Percentiles rank a stretch among this genome's conserved stretches.
phyloP scores from a whole-genome alignment of 306 rosid genomes.

The Cicer bijugum region DNA sequence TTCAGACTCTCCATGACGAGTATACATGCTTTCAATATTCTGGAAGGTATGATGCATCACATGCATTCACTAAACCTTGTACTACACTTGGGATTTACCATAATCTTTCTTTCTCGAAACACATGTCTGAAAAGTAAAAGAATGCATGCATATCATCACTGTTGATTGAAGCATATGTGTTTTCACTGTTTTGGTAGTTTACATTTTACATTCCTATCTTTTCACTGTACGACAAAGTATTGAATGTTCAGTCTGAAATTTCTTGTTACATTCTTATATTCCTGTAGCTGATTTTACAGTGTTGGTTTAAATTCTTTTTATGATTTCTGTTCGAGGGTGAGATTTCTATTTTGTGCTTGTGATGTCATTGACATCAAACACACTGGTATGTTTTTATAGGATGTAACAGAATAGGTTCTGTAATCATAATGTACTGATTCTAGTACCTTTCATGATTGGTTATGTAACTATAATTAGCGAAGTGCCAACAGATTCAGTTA shows the following conservation, averaged over 20 bases:
- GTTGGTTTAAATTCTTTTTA: neutral
- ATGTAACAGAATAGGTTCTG: neutral
- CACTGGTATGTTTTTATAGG: slow-evolving; percentile 7
- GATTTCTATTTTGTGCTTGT: slow-evolving; percentile 1
- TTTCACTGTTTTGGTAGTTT: slow-evolving; percentile 32
- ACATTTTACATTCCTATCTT: neutral
- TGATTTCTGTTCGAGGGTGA: neutral
- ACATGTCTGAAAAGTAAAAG: slow-evolving; percentile 14
- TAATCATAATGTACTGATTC: neutral
- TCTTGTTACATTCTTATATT: slow-evolving; percentile 14
- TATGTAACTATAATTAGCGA: neutral
- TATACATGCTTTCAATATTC: slow-evolving; percentile 91
- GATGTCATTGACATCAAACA: neutral
- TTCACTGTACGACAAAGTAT: neutral
- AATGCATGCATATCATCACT: slow-evolving; percentile 15
- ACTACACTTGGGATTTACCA: slow-evolving; percentile 10
- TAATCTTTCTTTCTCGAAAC: slow-evolving; percentile 33
- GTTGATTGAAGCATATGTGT: neutral
- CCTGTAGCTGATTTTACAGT: neutral
- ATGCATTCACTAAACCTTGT: slow-evolving; percentile 25
- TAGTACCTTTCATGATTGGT: neutral
- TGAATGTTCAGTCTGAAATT: slow-evolving; percentile 21
- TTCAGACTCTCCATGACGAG: slow-evolving; percentile 81
- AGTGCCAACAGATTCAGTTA: slow-evolving; percentile 6
- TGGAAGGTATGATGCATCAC: slow-evolving; percentile 63